Percentiles rank a stretch among this genome's conserved stretches.
Conservation (phyloP, 768 basidiomycete genomes). For the Tricholoma furcatifolium region DNA sequence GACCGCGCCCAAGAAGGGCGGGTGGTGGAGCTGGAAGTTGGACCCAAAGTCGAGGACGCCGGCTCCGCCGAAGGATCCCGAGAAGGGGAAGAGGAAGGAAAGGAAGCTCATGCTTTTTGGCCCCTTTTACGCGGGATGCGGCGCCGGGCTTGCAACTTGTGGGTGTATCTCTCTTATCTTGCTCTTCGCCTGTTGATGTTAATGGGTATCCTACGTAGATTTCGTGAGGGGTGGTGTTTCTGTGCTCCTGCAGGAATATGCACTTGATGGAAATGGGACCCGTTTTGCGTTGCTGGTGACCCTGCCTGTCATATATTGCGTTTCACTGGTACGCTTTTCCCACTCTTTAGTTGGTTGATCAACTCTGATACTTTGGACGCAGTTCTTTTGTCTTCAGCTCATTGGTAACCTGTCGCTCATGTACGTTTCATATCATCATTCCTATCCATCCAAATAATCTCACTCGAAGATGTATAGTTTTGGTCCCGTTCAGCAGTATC, state of each 20-base stretch:
- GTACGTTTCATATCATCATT: slow-evolving; percentile 23
- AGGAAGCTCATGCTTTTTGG: slow-evolving; percentile 58
- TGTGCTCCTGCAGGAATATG: slow-evolving; percentile 64
- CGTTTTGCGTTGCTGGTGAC: slow-evolving; percentile 69
- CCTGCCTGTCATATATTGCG: slow-evolving; percentile 71
- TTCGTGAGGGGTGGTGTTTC: slow-evolving; percentile 61
- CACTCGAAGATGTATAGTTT: slow-evolving; percentile 28
- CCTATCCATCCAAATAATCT: background rate
- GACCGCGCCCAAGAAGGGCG: slow-evolving; percentile 16
- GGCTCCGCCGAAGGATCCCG: slow-evolving; percentile 27
- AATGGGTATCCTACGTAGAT: no score
- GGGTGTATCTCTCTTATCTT: slow-evolving; percentile 19
- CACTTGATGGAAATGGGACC: slow-evolving; percentile 58
- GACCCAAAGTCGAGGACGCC: slow-evolving; percentile 24
- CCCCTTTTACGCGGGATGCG: slow-evolving; percentile 69
- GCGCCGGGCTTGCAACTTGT: slow-evolving; percentile 65
- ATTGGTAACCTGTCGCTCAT: slow-evolving; percentile 63
- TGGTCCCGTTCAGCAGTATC: slow-evolving; percentile 83
- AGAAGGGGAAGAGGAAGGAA: slow-evolving; percentile 38
- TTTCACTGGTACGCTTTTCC: slow-evolving; percentile 59
- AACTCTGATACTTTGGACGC: slow-evolving; percentile 2
- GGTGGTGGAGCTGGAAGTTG: slow-evolving; percentile 48
- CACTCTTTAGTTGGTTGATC: background rate
- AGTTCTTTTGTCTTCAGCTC: slow-evolving; percentile 81
- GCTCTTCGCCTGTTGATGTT: background rate